phyloP scores from a whole-genome alignment of 495 filamentous ascomycete species.

The Cercophora samala region DNA sequence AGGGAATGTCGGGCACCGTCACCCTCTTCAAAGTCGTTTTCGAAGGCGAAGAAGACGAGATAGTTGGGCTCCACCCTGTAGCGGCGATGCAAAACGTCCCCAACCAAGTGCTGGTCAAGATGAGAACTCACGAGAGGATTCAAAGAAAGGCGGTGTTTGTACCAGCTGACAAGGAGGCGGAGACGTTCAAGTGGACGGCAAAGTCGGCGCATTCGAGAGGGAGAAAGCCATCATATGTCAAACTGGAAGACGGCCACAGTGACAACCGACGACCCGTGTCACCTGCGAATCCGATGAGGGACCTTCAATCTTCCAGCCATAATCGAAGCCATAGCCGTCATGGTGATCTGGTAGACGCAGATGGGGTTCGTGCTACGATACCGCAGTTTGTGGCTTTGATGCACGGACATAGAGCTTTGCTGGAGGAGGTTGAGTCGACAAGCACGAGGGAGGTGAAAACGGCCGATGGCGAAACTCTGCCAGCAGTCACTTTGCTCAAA shows the following conservation, averaged over 20 bases:
- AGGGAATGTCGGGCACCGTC: conserved; percentile 19
- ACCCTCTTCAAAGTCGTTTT: conserved; percentile 25
- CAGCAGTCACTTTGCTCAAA: conserved; percentile 17
- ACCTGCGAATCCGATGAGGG: not conserved
- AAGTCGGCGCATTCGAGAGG: conserved; percentile 12
- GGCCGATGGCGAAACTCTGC: conserved; percentile 4
- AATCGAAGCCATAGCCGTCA: conserved; percentile 5
- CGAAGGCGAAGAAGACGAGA: conserved; percentile 6
- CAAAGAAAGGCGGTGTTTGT: conserved; percentile 27
- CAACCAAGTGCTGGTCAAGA: conserved; percentile 21
- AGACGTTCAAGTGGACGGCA: conserved; percentile 25
- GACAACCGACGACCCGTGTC: not conserved
- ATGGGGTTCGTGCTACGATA: conserved; percentile 27
- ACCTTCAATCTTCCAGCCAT: not conserved
- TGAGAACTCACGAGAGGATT: conserved; percentile 26
- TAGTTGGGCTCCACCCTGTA: conserved; percentile 22
- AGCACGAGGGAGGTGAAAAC: conserved; percentile 5
- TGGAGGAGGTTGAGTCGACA: conserved; percentile 23
- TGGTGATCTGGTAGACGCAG: conserved; percentile 16
- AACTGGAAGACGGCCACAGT: conserved; percentile 4
- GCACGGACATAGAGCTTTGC: conserved; percentile 21
- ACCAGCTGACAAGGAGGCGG: conserved; percentile 19
- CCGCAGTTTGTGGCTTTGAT: conserved; percentile 31
- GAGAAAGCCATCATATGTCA: conserved; percentile 23
- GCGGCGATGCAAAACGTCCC: conserved; percentile 30